phyloP scores from a whole-genome alignment of 1,139 yeast species.

The Scheffersomyces parashehatae region DNA sequence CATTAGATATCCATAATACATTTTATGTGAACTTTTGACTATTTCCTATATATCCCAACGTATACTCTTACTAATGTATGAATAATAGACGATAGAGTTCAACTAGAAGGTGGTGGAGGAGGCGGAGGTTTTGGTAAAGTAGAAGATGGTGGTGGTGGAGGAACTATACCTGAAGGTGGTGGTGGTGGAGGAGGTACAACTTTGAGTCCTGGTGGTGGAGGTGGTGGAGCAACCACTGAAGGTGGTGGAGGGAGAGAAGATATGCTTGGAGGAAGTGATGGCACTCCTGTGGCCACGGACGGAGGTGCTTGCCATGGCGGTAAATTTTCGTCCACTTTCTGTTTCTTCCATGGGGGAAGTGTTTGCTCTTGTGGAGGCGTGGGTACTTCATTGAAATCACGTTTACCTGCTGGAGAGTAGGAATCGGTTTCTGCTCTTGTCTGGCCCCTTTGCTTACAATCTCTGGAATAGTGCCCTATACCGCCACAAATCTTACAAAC shows the following conservation, averaged over 20 bases:
- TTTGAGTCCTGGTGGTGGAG: constrained; percentile 21
- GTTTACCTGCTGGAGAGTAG: not conserved
- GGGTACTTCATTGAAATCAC: not conserved
- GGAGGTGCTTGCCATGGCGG: constrained; percentile 15
- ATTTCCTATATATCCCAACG: too few relatives aligned
- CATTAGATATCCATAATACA: too few relatives aligned
- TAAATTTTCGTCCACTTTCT: constrained; percentile 9
- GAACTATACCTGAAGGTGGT: constrained; percentile 6
- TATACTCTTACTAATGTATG: too few relatives aligned
- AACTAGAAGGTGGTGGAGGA: constrained; percentile 8
- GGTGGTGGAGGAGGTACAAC: constrained; percentile 14
- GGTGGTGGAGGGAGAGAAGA: constrained; percentile 9
- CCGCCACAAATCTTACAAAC: constrained; percentile 80
- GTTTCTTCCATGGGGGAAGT: constrained; percentile 16
- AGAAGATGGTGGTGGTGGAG: constrained; percentile 9
- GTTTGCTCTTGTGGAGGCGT: not conserved
- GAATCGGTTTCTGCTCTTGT: constrained; percentile 1
- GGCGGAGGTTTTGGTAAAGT: constrained; percentile 6
- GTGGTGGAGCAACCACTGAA: constrained; percentile 6
- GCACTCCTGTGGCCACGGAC: constrained; percentile 4
- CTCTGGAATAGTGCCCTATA: constrained; percentile 85
- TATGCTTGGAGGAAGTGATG: constrained; percentile 2
- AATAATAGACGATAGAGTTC: not conserved
- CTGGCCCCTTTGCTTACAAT: constrained; percentile 53
- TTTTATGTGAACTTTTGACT: too few relatives aligned